A percentile compares a stretch with the other conserved stretches of the same genome.
Conservation (phyloP, 768 basidiomycete species). For the Boletus speciosus region DNA sequence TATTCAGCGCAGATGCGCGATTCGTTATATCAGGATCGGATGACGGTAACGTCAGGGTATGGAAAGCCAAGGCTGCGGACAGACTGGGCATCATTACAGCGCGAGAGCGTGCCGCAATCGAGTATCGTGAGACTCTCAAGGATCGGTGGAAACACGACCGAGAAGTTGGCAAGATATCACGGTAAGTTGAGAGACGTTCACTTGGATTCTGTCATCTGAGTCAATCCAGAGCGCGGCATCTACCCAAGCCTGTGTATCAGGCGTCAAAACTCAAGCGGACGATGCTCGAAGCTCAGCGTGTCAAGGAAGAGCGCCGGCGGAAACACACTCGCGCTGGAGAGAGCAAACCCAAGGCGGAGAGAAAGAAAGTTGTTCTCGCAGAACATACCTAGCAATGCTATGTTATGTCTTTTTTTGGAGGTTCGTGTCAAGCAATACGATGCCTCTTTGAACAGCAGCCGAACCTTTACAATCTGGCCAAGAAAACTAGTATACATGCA, state of each 20-base stretch:
- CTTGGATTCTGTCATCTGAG: constrained; percentile 1
- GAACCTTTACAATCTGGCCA: not conserved
- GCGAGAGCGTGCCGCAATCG: constrained; percentile 85
- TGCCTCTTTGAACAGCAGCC: not conserved
- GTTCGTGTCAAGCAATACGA: constrained; percentile 7
- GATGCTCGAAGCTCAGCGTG: constrained; percentile 84
- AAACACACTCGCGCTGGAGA: constrained; percentile 85
- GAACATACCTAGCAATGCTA: constrained; percentile 53
- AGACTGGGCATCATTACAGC: constrained; percentile 89
- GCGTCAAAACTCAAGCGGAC: constrained; percentile 84
- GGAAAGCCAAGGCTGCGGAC: constrained; percentile 92
- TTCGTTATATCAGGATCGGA: constrained; percentile 91
- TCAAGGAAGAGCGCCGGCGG: constrained; percentile 91
- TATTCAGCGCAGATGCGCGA: constrained; percentile 87
- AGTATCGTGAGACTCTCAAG: constrained; percentile 86
- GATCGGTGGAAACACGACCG: constrained; percentile 85
- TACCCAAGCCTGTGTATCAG: constrained; percentile 90
- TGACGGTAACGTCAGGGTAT: constrained; percentile 91
- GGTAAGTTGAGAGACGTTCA: constrained; percentile 47
- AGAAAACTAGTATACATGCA: constrained; percentile 1
- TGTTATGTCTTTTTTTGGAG: constrained; percentile 13
- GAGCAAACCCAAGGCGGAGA: constrained; percentile 86
- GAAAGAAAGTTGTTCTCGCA: constrained; percentile 79
- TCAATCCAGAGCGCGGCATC: constrained; percentile 60
- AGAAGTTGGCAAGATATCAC: constrained; percentile 75